Base-by-base conservation (phyloP, 805 yeast species). In the Candida patagonica region DNA sequence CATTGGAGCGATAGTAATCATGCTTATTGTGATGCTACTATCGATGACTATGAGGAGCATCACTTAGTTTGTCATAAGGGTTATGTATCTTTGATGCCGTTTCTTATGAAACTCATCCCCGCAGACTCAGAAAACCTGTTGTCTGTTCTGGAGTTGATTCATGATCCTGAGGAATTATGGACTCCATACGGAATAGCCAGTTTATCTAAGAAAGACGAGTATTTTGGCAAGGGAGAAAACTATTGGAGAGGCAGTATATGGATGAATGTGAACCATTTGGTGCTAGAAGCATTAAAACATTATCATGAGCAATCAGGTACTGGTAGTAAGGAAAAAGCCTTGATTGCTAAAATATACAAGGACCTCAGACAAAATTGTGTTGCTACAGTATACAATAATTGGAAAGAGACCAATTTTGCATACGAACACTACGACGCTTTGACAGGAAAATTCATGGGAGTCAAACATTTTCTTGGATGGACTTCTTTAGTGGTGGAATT, bases 171-270 rank as follows among this genome's bases (percentile, higher is more conserved):
- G 9, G 78, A 79, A 52, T 61, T 92, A 39, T 88, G 92, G 82
- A 63, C 85, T 6, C 71, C 70, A 1, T 86, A 56, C 49, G 98
- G 98, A 10, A 65, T 92, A 26, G 68, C 95, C 46, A 82, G 95
- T 0, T 63, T 92, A 26, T 82, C 95, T 1, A 76, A 75, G 51
- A 50, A 67, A 4, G 88, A 83, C 51, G 63, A 64, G 16, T 63
- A 54, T 43, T 92, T 80, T 61, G 81, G 81, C 41, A 73, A 78
- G 0, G 89, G 71, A 6, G 98, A 92, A 55, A 79, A 89, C 60
- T 92, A 92, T 63, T 92, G 98, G 98, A 73, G 95, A 47, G 92
- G 96, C 1, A 85, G 94, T 15, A 70, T 92, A 21, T 92, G 97
- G 97, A 67, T 87, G 50, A 83, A 87, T 57, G 82, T 92, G 54